Percentiles rank a stretch among this genome's conserved stretches.
These are phyloP conservation scores for Houttuynia cordata DNA, from an alignment of 164 flowering plant genomes.

Conservation along the genomic window DNA sequence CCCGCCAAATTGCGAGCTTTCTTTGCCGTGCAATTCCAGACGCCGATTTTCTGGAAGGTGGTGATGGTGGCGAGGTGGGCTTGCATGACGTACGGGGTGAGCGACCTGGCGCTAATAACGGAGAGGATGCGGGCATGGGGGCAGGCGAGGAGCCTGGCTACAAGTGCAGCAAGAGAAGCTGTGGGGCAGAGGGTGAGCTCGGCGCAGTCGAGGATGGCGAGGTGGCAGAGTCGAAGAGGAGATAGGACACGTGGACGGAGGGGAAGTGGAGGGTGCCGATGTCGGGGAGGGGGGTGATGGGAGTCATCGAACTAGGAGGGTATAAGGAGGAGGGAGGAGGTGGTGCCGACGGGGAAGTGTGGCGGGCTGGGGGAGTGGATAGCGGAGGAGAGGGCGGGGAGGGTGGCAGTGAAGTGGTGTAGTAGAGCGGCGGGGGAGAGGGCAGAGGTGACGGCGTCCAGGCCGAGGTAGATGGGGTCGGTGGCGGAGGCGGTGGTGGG, in stretches of 20 bases:
- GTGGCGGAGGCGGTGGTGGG: too few relatives aligned
- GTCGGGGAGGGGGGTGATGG: slow-evolving; percentile 57
- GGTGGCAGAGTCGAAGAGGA: slow-evolving; percentile 46
- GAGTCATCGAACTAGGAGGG: slow-evolving; percentile 98
- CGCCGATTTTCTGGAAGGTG: slow-evolving; percentile 37
- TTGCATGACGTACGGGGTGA: slow-evolving; percentile 59
- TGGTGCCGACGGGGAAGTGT: slow-evolving; percentile 33
- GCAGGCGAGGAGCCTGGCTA: slow-evolving; percentile 42
- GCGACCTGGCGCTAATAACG: slow-evolving; percentile 69
- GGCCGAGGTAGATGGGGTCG: not conserved
- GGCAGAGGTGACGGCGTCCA: slow-evolving; percentile 23
- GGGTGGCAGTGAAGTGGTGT: slow-evolving; percentile 42
- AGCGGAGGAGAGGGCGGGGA: slow-evolving; percentile 36
- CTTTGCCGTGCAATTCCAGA: slow-evolving; percentile 63
- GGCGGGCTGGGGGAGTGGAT: slow-evolving; percentile 66
- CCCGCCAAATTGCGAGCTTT: slow-evolving; percentile 40
- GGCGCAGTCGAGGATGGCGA: slow-evolving; percentile 62
- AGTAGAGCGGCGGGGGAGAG: slow-evolving; percentile 49
- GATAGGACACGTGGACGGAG: slow-evolving; percentile 58
- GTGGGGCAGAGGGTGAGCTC: slow-evolving; percentile 72
- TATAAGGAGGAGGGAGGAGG: slow-evolving; percentile 73
- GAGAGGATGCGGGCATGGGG: slow-evolving; percentile 35
- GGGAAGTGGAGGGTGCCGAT: slow-evolving; percentile 55
- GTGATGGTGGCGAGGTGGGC: slow-evolving; percentile 61
- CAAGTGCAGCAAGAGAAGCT: slow-evolving; percentile 57